Conservation (phyloP, 768 basidiomycete species). For the Strobilomyces confusus region DNA sequence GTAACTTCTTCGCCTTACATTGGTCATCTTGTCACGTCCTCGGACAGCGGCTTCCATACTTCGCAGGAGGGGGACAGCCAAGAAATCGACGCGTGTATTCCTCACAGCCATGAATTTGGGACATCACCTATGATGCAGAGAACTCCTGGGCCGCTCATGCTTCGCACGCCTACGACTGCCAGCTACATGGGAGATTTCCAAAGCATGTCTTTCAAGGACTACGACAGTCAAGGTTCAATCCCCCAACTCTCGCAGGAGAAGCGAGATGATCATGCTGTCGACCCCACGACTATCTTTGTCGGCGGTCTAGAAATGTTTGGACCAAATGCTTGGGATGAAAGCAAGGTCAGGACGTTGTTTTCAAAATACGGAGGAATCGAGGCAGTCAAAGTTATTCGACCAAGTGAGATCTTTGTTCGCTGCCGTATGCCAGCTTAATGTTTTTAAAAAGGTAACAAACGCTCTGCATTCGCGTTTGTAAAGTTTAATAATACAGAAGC, state of each 20-base stretch:
- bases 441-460: conserved; percentile 47
- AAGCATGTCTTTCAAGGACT: conserved; percentile 23
- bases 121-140: conserved; percentile 49
- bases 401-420: conserved; percentile 42
- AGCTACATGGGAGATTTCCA: conserved; percentile 35
- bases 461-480: conserved; percentile 76
- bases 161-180: conserved; percentile 44
- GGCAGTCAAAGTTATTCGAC: conserved; percentile 60
- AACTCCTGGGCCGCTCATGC: conserved; percentile 46
- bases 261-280: conserved; percentile 41
- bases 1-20: conserved; percentile 13
- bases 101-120: conserved; percentile 43
- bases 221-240: conserved; percentile 19
- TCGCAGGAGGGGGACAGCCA: conserved; percentile 27
- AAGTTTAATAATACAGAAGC: conserved; percentile 61
- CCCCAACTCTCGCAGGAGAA: conserved; percentile 21
- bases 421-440: neutral
- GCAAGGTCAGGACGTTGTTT: conserved; percentile 55
- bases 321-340: conserved; percentile 65
- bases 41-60: conserved; percentile 15
- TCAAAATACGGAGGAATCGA: conserved; percentile 61
- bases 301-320: conserved; percentile 69
- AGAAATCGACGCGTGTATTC: conserved; percentile 36
- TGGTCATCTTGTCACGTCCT: conserved; percentile 11
- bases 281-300: conserved; percentile 71